phyloP scores from a whole-genome alignment of 208 protist genomes.

The Novymonas esmeraldas region DNA sequence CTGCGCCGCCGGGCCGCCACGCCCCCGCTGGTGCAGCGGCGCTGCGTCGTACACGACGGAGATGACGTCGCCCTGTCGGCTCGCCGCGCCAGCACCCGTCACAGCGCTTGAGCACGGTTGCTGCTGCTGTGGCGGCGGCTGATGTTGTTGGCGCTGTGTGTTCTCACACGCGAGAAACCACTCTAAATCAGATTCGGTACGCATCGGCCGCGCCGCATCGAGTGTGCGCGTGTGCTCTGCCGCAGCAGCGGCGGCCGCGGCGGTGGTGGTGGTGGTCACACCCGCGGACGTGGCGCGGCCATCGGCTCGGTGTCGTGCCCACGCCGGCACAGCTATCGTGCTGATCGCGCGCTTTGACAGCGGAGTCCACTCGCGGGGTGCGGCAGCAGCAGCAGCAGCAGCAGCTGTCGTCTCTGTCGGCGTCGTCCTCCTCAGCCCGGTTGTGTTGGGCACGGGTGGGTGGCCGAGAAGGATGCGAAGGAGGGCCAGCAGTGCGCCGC shows the following conservation, averaged over 20 bases:
- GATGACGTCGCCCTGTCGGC: constrained; percentile 16
- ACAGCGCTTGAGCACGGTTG: too few relatives aligned
- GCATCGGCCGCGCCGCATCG: constrained; percentile 41
- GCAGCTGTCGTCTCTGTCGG: too few relatives aligned
- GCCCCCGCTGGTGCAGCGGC: constrained; percentile 7
- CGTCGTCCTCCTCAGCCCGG: background rate
- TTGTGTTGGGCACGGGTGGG: background rate
- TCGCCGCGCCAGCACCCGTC: background rate
- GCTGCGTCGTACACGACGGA: constrained; percentile 1
- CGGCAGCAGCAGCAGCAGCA: too few relatives aligned
- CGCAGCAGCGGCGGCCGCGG: background rate
- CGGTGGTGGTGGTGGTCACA: background rate
- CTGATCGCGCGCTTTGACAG: background rate
- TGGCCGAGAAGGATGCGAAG: constrained; percentile 5
- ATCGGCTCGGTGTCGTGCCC: constrained; percentile 19
- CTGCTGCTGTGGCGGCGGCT: too few relatives aligned
- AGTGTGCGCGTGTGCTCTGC: constrained; percentile 9
- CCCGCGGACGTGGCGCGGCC: background rate
- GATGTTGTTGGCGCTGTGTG: constrained; percentile 18
- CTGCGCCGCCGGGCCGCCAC: background rate
- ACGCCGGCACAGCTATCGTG: constrained; percentile 29
- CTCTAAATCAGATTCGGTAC: constrained; percentile 39
- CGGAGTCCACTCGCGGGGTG: too few relatives aligned
- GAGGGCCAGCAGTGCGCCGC: constrained; percentile 27
- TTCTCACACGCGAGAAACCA: constrained; percentile 39